Percentiles rank a stretch among this genome's conserved stretches.
These are phyloP conservation scores for Rosa chinensis DNA, from an alignment of 306 rosid genomes.

Conservation along the genomic window DNA sequence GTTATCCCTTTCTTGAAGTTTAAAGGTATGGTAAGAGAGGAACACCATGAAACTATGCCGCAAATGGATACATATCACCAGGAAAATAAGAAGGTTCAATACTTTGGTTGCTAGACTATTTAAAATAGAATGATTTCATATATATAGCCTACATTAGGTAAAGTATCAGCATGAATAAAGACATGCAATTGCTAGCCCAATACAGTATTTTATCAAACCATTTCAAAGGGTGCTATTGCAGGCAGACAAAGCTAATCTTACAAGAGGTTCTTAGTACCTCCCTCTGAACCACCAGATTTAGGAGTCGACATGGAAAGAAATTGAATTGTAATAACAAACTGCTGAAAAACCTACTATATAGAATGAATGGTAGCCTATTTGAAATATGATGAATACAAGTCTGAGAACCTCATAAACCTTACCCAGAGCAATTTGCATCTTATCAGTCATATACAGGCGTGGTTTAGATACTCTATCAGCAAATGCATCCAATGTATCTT, in stretches of 20 bases:
- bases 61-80: not conserved
- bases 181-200: not conserved
- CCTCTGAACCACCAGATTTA: not conserved
- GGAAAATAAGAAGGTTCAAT: not conserved
- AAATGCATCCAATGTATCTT: conserved; percentile 75
- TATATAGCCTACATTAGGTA: not conserved
- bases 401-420: conserved; percentile 32
- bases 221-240: not conserved
- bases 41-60: not conserved
- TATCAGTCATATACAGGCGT: conserved; percentile 74
- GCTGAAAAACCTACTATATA: not conserved
- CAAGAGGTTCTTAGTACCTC: not conserved
- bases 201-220: not conserved
- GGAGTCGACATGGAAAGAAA: not conserved
- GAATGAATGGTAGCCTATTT: not conserved
- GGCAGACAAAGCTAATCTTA: not conserved
- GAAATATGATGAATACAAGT: not conserved
- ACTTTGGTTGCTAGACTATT: not conserved
- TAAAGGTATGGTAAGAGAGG: not conserved
- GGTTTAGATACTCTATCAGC: conserved; percentile 95
- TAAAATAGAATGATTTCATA: not conserved
- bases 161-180: not conserved
- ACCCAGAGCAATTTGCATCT: conserved; percentile 94
- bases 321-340: not conserved
- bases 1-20: not conserved